Evolutionary conservation across 768 basidiomycete genomes (phyloP), one percentile per base, ranked within the genome.

Genomic region (Pleurotus pulmonarius): DNA sequence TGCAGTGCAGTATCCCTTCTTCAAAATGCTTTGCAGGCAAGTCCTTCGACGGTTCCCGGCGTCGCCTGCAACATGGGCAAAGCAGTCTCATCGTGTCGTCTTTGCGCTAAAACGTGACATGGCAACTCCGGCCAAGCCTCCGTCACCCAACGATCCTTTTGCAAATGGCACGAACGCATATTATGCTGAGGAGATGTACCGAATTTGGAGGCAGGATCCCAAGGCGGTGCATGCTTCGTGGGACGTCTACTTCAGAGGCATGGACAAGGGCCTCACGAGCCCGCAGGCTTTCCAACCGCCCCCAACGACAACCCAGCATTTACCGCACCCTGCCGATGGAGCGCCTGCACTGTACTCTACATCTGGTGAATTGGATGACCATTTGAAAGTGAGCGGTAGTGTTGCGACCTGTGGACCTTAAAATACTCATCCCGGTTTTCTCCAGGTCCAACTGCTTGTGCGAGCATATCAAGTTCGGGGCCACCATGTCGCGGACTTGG

Each of bases 401-500:
- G 41, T 25, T n/a, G 18, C 34, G 22, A 16, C 38, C 15, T 34
- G 29, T 34, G 29, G 29, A 20, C 22, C 24, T 12, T 39, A n/a
- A 48, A 2, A 16, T 48, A 51, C 37, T 56, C 18, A 39, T 51
- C 12, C 38, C 63, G 45, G 43, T 49, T n/a, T 26, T 18, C 15
- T 52, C 2, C 67, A 98, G 96, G 88, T 94, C 15, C 97, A 99
- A 90, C 82, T 98, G 25, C 87, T 99, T 56, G 94, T 98, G 52
- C 89, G 97, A 56, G 97, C 97, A 3, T 99, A 97, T 74, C 97
- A 99, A 85, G 97, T 99, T 15, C 91, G 96, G 58, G 97, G 97
- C 13, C 97, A 99, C 66, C 94, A 98, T 65, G 80, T 94, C 57
- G 97, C 96, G 37, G 90, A 97, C 61, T 80, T 99, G 53, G 97